Base-by-base conservation (phyloP, 2,329 filamentous ascomycete genomes). In the Calycina herbarum region DNA sequence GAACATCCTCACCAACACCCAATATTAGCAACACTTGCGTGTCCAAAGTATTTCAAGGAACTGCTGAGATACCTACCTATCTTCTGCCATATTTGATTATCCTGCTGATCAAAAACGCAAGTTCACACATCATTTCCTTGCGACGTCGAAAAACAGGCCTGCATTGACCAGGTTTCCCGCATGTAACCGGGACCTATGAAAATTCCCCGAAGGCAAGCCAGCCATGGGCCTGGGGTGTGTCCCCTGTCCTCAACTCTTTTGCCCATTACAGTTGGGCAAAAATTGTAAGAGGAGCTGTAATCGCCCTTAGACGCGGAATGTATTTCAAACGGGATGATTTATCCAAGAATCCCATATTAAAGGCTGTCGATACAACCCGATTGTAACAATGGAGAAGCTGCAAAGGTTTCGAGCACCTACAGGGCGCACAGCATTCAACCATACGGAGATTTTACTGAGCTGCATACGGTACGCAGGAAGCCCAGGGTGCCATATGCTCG, bases 161-260 rank as follows among this genome's bases (percentile, higher is more conserved):
- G 62, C 57, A 24, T 57, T 63, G 33, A 61, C 59, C 42, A 31
- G 54, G 51, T 57, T 42, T 45, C 24, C 27, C 57, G 45, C 45
- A 51, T 38, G 35, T 51, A 51, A 51, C n/a, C 45, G 45, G 45
- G 45, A 48, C 62, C 56, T 24, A 31, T 61, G 58, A 61, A 8
- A 64, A 67, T 64, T 64, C 54, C 56, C 65, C 65, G 65, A 64
- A 31, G 20, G 20, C 45, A 20, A 51, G 57, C 61, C 63, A 33
- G 57, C 27, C 57, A 56, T 31, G 11, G 8, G 5, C 33, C 48
- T 33, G 48, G 38, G 29, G n/a, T n/a, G n/a, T n/a, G 17, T 48
- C 35, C 40, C 35, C 35, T 60, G n/a, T 24, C 7, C 10, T 20
- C n/a, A 24, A 24, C 2, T 27, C 8, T 24, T 24, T 45, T 51